Conservation (phyloP, 305 asterid species). For the Euphrasia arctica region DNA sequence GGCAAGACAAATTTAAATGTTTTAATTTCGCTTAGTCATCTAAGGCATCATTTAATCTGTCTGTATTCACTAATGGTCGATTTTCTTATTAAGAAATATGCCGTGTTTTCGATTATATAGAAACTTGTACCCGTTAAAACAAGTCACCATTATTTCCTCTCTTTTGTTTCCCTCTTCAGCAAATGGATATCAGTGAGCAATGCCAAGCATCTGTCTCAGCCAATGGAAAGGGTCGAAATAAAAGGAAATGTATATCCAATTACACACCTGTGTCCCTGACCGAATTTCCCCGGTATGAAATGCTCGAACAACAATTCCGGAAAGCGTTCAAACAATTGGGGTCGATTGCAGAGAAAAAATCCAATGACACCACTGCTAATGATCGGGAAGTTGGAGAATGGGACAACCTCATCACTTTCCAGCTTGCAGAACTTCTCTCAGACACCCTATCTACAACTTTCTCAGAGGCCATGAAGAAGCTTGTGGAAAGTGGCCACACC, state of each 20-base stretch:
- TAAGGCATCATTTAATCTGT: constrained; percentile 3
- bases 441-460: constrained; percentile 39
- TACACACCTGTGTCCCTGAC: constrained; percentile 34
- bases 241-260: constrained; percentile 58
- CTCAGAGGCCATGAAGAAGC: constrained; percentile 49
- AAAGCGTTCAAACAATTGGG: constrained; percentile 31
- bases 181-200: constrained; percentile 25
- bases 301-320: constrained; percentile 40
- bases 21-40: neutral
- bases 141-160: neutral
- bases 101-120: neutral
- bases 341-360: constrained; percentile 26
- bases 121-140: neutral
- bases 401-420: constrained; percentile 52
- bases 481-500: constrained; percentile 53
- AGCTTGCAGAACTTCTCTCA: constrained; percentile 53
- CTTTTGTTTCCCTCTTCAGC: neutral
- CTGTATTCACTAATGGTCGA: neutral
- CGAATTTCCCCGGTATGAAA: constrained; percentile 56
- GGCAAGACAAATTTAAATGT: constrained; percentile 7
- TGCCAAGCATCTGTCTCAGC: constrained; percentile 5
- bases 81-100: neutral
- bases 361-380: constrained; percentile 21
- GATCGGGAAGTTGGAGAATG: constrained; percentile 28
- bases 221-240: constrained; percentile 50